Evolutionary conservation across 306 rosid species (phyloP).

Genomic region (Corylus avellana): DNA sequence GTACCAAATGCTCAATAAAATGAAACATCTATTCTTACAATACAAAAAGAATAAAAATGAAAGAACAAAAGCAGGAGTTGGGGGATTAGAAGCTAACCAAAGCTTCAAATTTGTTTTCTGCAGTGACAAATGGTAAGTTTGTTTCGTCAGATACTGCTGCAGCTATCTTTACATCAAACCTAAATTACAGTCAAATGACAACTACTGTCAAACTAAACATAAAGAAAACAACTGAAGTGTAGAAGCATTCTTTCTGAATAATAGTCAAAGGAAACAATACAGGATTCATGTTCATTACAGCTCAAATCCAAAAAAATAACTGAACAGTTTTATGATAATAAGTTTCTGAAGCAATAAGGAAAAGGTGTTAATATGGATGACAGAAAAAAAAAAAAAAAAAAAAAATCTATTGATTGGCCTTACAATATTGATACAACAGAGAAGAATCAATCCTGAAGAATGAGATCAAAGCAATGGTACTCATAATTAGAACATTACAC

Average conservation of each 20-base stretch:
- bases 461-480: conserved; percentile 16
- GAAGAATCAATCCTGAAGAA: conserved; percentile 7
- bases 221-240: neutral
- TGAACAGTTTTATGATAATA: neutral
- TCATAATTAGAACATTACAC: conserved; percentile 5
- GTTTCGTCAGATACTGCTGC: conserved; percentile 94
- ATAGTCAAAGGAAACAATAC: neutral
- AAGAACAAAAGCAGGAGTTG: conserved; percentile 1
- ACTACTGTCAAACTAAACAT: conserved; percentile 17
- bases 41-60: conserved; percentile 1
- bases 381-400: neutral
- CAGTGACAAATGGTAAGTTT: conserved; percentile 80
- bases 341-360: neutral
- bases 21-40: neutral
- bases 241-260: conserved; percentile 3
- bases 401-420: neutral
- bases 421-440: neutral
- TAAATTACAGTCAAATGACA: conserved; percentile 34
- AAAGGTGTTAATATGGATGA: no score
- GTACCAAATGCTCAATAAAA: conserved; percentile 22
- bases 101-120: conserved; percentile 99
- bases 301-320: neutral
- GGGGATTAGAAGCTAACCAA: conserved; percentile 63
- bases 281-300: neutral
- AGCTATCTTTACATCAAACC: conserved; percentile 96